These are phyloP conservation scores for Pyrenochaeta sp. DNA, from an alignment of 2,329 filamentous ascomycete genomes.

Conservation along the genomic window DNA sequence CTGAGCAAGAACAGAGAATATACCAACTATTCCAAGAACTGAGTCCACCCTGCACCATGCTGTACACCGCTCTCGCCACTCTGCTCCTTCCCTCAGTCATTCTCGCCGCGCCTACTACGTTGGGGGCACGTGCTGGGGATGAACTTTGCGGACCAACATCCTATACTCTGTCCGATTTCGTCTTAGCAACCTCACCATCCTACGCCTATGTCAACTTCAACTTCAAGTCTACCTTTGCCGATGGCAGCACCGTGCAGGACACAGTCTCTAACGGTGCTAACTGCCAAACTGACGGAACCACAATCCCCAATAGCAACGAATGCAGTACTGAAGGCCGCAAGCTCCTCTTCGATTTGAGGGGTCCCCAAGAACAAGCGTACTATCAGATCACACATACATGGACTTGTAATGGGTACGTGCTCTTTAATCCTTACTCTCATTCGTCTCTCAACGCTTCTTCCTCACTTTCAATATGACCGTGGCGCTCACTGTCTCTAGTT, in stretches of 20 bases:
- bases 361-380: constrained; percentile 21
- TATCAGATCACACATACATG: constrained; percentile 40
- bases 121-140: constrained; percentile 13
- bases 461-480: not conserved
- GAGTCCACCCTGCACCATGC: constrained; percentile 13
- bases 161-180: constrained; percentile 37
- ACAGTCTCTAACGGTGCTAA: constrained; percentile 18
- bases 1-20: not conserved
- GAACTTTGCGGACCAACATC: constrained; percentile 26
- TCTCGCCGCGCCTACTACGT: constrained; percentile 23
- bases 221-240: constrained; percentile 29
- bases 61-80: constrained; percentile 11
- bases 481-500: constrained; percentile 11
- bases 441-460: not conserved
- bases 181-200: constrained; percentile 16
- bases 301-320: constrained; percentile 27
- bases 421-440: not conserved
- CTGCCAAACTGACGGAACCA: constrained; percentile 24
- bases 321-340: constrained; percentile 25
- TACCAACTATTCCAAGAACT: not conserved
- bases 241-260: constrained; percentile 24
- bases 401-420: constrained; percentile 37
- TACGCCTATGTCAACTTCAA: constrained; percentile 30
- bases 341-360: constrained; percentile 31
- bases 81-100: constrained; percentile 26